These are phyloP conservation scores for Emmonsia crescens DNA, from an alignment of 2,329 filamentous ascomycete species.

Conservation along the genomic window DNA sequence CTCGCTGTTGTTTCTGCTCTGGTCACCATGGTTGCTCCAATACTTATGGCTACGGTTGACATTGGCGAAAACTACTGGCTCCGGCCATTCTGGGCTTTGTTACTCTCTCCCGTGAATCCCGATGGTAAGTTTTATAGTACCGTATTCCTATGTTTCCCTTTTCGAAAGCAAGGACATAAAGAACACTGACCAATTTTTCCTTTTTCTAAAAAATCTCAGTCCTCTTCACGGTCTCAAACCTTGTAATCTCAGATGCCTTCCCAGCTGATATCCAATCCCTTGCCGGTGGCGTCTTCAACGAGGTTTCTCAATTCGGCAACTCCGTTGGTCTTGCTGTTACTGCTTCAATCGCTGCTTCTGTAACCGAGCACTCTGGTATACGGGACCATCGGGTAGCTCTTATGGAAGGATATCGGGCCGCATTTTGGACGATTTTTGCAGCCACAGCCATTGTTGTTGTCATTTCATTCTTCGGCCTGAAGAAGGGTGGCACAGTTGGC, in stretches of 20 bases:
- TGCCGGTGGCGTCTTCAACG: not conserved
- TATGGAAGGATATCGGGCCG: not conserved
- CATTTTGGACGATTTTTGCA: not conserved
- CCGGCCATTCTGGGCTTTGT: constrained; percentile 8
- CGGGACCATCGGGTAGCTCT: not conserved
- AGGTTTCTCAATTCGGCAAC: not conserved
- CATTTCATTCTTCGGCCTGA: not conserved
- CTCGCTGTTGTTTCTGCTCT: constrained; percentile 10
- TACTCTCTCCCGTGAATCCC: constrained; percentile 11
- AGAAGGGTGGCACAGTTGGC: not conserved
- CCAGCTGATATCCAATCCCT: not conserved
- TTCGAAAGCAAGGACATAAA: not conserved
- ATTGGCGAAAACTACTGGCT: constrained; percentile 9
- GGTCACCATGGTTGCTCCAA: constrained; percentile 9
- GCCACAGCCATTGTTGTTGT: not conserved
- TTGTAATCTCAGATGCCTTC: not conserved
- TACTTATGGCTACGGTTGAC: constrained; percentile 11
- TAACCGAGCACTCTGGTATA: not conserved
- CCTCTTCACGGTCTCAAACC: not conserved
- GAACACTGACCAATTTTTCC: not conserved
- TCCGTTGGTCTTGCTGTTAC: not conserved
- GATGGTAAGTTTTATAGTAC: constrained; percentile 6
- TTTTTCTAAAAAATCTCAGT: not conserved
- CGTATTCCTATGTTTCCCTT: not conserved
- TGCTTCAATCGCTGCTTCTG: not conserved